Evolutionary conservation across 179 eudicot species (phyloP).

Genomic region (Nepenthes alata): DNA sequence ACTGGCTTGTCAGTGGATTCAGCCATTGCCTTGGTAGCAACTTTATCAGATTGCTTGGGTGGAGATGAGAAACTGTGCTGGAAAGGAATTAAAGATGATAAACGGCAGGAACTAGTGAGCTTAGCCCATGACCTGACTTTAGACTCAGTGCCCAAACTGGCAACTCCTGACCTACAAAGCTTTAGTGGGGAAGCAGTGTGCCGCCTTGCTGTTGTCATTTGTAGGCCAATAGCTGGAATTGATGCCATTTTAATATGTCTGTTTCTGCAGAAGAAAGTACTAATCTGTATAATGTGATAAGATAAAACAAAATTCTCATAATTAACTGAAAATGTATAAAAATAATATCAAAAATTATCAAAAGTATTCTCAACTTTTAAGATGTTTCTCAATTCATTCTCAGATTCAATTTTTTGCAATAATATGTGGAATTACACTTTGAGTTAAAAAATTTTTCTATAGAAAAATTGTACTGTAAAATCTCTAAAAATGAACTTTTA

Average conservation of each 20-base stretch:
- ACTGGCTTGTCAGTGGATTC: constrained; percentile 50
- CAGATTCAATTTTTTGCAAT: no score
- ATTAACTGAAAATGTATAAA: no score
- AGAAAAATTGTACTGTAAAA: no score
- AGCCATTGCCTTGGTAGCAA: constrained; percentile 56
- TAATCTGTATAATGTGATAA: background rate
- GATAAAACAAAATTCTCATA: no score
- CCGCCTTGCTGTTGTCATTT: constrained; percentile 45
- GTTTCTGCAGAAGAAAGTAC: background rate
- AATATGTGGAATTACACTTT: no score
- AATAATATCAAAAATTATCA: no score
- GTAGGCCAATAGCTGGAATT: constrained; percentile 54
- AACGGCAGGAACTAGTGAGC: constrained; percentile 38
- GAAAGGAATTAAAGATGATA: constrained; percentile 36
- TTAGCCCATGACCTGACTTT: constrained; percentile 32
- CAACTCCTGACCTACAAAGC: constrained; percentile 29
- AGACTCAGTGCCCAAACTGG: constrained; percentile 22
- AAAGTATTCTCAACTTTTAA: no score
- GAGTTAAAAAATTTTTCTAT: no score
- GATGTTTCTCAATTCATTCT: no score
- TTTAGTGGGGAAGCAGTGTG: constrained; percentile 30
- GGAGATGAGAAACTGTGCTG: constrained; percentile 33
- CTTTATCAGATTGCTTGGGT: constrained; percentile 20
- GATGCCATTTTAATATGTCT: constrained; percentile 41
- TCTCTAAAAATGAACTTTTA: no score